Evolutionary conservation across 192 early-diverging fungal species (phyloP).

Genomic region (Gigaspora rosea): DNA sequence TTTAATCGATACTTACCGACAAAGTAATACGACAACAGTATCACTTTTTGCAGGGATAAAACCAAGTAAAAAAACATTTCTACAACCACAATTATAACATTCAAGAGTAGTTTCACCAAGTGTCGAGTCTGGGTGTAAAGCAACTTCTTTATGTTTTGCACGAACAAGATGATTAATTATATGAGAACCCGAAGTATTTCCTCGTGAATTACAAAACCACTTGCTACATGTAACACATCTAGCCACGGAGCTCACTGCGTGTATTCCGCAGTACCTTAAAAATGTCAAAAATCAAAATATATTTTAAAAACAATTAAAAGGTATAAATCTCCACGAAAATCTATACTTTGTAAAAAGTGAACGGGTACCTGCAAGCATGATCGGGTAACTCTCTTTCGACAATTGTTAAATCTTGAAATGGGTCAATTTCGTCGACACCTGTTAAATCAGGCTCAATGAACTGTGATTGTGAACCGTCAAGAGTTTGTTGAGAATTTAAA

Average conservation of each 20-base stretch:
- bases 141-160: conserved; percentile 93
- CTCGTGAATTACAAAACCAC: conserved; percentile 97
- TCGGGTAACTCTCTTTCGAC: conserved; percentile 64
- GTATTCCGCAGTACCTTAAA: conserved; percentile 89
- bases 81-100: conserved; percentile 96
- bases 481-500: conserved; percentile 39
- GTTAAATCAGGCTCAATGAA: conserved; percentile 55
- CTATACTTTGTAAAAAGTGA: not conserved
- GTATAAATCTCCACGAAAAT: not conserved
- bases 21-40: conserved; percentile 95
- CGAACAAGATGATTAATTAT: conserved; percentile 94
- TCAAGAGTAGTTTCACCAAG: conserved; percentile 94
- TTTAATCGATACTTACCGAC: conserved; percentile 60
- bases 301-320: not conserved
- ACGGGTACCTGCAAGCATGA: conserved; percentile 70
- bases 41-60: conserved; percentile 99
- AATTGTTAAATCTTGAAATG: conserved; percentile 50
- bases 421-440: conserved; percentile 54
- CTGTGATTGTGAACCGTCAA: conserved; percentile 39
- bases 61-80: conserved; percentile 94
- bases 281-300: not conserved
- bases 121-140: conserved; percentile 88
- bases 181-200: conserved; percentile 89
- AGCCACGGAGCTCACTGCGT: conserved; percentile 81
- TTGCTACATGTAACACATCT: conserved; percentile 91